Evolutionary conservation across 2,329 filamentous ascomycete species (phyloP).

Genomic region (Bipolaris oryzae): DNA sequence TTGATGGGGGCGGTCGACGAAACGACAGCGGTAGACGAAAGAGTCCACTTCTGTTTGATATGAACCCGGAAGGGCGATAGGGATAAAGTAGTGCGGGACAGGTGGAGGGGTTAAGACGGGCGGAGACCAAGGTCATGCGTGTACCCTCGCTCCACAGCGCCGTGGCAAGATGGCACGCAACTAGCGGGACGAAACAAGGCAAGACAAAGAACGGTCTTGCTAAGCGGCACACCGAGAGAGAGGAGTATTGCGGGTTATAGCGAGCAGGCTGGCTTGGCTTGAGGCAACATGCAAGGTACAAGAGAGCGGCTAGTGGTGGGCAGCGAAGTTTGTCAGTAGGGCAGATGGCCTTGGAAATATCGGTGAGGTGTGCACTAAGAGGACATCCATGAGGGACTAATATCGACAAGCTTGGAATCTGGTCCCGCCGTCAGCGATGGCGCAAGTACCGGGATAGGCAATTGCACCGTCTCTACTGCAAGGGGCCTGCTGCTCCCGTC

Average conservation of each 20-base stretch:
- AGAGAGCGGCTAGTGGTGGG: constrained; percentile 29
- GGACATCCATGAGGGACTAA: constrained; percentile 29
- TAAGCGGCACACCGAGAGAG: constrained; percentile 34
- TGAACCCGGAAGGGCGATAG: constrained; percentile 31
- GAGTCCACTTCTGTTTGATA: constrained; percentile 28
- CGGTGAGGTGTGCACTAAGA: constrained; percentile 37
- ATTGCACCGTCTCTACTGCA: constrained; percentile 34
- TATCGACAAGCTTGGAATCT: constrained; percentile 34
- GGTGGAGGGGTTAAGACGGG: constrained; percentile 32
- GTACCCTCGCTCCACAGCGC: constrained; percentile 37
- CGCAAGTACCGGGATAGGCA: constrained; percentile 34
- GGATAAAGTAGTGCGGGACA: constrained; percentile 42
- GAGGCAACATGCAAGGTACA: constrained; percentile 39
- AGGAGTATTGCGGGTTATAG: constrained; percentile 36
- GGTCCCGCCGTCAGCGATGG: constrained; percentile 34
- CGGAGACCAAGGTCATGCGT: constrained; percentile 43
- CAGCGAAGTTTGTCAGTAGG: constrained; percentile 29
- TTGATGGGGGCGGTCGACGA: neutral
- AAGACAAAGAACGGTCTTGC: constrained; percentile 32
- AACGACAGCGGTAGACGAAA: constrained; percentile 25
- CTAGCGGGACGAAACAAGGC: constrained; percentile 31
- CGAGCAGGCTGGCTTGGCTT: constrained; percentile 27
- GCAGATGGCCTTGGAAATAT: constrained; percentile 36
- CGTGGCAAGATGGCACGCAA: constrained; percentile 37
- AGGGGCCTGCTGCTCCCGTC: constrained; percentile 28